Conservation (phyloP, 2,329 filamentous ascomycete species). For the Aspergillus sclerotialis region DNA sequence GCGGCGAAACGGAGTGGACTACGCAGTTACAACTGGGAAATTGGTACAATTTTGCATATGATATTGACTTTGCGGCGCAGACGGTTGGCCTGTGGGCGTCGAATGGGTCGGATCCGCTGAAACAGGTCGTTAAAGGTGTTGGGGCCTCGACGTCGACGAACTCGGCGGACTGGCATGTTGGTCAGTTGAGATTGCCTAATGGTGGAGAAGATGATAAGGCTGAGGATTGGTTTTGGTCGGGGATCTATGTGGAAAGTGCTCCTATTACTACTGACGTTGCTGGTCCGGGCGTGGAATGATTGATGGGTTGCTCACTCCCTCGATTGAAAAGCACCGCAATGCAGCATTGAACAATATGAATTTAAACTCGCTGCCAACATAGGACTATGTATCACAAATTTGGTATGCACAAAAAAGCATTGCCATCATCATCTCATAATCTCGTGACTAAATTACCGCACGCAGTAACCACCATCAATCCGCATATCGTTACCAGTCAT, state of each 20-base stretch:
- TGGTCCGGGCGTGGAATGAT: too few species aligned
- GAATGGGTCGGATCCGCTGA: constrained; percentile 52
- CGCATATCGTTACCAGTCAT: constrained; percentile 43
- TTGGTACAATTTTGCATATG: constrained; percentile 72
- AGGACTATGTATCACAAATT: too few species aligned
- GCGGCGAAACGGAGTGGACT: constrained; percentile 56
- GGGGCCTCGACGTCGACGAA: constrained; percentile 56
- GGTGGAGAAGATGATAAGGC: constrained; percentile 44
- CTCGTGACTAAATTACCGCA: constrained; percentile 26
- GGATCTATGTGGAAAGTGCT: constrained; percentile 62
- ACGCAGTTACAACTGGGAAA: constrained; percentile 54
- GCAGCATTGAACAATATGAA: too few species aligned
- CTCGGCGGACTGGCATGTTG: constrained; percentile 66
- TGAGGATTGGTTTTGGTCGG: constrained; percentile 69
- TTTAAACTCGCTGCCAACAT: too few species aligned
- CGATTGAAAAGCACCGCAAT: too few species aligned
- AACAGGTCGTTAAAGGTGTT: constrained; percentile 54
- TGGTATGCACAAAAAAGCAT: too few species aligned
- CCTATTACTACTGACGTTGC: constrained; percentile 34
- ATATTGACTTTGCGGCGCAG: constrained; percentile 59
- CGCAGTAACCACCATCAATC: constrained; percentile 45
- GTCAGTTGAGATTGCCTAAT: constrained; percentile 59
- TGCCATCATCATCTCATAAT: too few species aligned
- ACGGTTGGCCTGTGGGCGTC: constrained; percentile 66
- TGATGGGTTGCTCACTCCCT: too few species aligned